phyloP scores from a whole-genome alignment of 208 protist species.

The Acanthamoeba castellanii region DNA sequence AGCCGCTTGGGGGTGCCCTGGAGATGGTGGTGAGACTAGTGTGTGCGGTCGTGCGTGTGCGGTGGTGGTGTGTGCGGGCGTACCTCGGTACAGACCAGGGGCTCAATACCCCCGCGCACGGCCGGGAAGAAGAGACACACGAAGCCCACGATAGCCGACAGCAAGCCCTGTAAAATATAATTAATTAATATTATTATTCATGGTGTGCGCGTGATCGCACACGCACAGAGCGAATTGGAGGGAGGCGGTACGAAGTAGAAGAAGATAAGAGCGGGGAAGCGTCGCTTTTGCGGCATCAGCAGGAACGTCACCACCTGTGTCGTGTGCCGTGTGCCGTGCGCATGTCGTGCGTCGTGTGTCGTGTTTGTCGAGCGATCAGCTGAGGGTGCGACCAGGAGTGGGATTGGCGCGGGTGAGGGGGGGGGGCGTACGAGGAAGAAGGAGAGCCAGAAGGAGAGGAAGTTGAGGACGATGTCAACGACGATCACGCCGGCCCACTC shows the following conservation, averaged over 20 bases:
- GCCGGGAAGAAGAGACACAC: constrained; percentile 6
- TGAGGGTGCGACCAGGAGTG: neutral
- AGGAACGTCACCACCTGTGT: neutral
- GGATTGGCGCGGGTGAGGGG: neutral
- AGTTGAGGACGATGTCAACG: neutral
- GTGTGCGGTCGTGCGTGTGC: neutral
- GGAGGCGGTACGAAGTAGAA: neutral
- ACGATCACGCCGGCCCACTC: neutral
- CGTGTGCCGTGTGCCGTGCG: too few relatives aligned
- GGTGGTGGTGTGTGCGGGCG: neutral
- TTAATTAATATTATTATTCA: too few relatives aligned
- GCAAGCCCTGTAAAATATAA: neutral
- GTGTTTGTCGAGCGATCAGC: neutral
- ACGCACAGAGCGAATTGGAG: neutral
- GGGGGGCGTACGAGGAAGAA: neutral
- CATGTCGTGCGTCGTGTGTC: too few relatives aligned
- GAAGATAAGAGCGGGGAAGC: constrained; percentile 27
- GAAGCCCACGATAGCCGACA: neutral
- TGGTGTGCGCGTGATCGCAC: neutral
- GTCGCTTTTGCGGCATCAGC: constrained; percentile 45
- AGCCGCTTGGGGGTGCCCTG: neutral
- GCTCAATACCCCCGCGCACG: neutral
- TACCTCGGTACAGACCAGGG: constrained; percentile 12
- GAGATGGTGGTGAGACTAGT: too few relatives aligned
- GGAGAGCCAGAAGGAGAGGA: constrained; percentile 45